Base-by-base conservation (phyloP, 495 filamentous ascomycete species). In the Niebla homalea region DNA sequence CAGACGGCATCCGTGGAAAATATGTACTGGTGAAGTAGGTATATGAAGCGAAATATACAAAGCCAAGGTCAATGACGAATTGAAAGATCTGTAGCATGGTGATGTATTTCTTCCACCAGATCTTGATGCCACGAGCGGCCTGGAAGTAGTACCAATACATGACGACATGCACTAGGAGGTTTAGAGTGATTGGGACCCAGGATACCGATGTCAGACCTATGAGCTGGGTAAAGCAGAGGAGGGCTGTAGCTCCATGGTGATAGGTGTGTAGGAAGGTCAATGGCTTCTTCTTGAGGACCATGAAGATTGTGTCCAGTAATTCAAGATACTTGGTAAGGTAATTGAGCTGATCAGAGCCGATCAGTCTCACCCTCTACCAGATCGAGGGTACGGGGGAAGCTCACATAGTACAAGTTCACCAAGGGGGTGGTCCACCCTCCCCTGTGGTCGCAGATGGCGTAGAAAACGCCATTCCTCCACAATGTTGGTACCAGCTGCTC, bases 41-140 rank as follows among this genome's bases (percentile, higher is more conserved):
- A 70, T 87, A 96, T 29, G 89, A 92, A 48, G 92, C 92, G 56
- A 87, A 94, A 74, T 94, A 96, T 65, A 94, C 84, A 68, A 93
- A 94, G 57, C 79, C 55, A 1, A 59, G 46, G 32, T 57, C 57
- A n/a, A 57, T 49, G 42, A 58, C 49, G 35, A 58, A 89, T 65
- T 89, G 85, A 59, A 76, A 74, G 65, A 89, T 89, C 65, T 89
- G 85, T 52, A 89, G 82, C 57, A 83, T 77, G 54, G 85, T 89
- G 67, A 89, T 86, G 79, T 84, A 89, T 64, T 88, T 79, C 74
- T 89, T 89, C 85, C 85, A 89, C 85, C 85, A 88, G 65, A 89
- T 86, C 52, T 73, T 73, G 66, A 89, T 74, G 55, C 85, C 85
- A 54, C 85, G 81, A 12, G 85, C 83, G 60, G 80, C 79, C 70